Base-by-base conservation (phyloP, 2,329 filamentous ascomycete genomes). In the Xylaria sp. region DNA sequence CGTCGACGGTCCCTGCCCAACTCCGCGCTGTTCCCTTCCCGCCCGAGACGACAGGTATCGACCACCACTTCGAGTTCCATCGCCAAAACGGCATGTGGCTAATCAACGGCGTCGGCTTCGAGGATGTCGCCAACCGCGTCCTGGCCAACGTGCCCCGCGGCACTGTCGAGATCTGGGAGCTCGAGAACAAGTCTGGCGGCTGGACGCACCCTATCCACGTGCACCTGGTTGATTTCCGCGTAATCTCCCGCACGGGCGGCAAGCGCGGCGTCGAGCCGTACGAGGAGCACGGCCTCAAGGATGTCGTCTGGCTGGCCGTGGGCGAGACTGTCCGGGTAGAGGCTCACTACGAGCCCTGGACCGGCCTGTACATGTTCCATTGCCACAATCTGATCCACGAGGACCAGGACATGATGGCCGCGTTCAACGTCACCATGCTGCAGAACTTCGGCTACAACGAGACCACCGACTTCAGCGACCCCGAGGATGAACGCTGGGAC, bases 221-320 rank as follows among this genome's bases (percentile, higher is more conserved):
- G 56, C 88, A 89, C 73, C 80, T 89, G 1, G 83, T 90, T 56
- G 86, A 89, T 72, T 86, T 89, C 76, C 82, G 85, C 64, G 79
- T 89, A 42, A 72, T 88, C 24, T 80, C 78, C 7, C 84, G 87
- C 19, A 81, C 74, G 0, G 83, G 84, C 3, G 82, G 82, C 9
- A 54, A 79, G 27, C 79, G 81, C 2, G 74, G 72, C 12, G 82
- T 88, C 4, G 72, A 81, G 68, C 81, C 84, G 0, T 89, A 89
- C 70, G 87, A 89, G 76, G 78, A 79, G 1, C 82, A 81, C 0
- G 86, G 85, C 0, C 81, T 88, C 19, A 89, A 89, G 75, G 87
- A 89, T 71, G 84, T 88, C 1, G 85, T 88, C 1, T 85, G 85
- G 81, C 79, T 89, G 1, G 84, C 82, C 9, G 77, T 76, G 0